Conservation (phyloP, 306 rosid genomes). For the Gastrolobium bilobum region DNA sequence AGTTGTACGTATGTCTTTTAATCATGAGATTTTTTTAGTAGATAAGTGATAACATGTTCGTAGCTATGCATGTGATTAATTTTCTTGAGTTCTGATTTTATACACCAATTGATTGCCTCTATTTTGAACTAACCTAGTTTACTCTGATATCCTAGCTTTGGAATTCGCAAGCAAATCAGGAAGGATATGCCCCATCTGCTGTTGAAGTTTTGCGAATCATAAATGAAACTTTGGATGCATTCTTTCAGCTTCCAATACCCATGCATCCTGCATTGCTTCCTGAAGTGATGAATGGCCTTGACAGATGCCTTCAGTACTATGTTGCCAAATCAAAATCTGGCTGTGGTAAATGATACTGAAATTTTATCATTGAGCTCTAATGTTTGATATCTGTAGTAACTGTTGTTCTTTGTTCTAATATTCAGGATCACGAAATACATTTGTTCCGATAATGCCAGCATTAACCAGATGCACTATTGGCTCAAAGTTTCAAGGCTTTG, state of each 20-base stretch:
- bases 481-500: conserved; percentile 95
- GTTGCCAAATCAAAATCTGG: conserved; percentile 85
- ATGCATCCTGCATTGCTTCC: conserved; percentile 98
- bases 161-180: conserved; percentile 77
- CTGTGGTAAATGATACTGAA: conserved; percentile 71
- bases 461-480: conserved; percentile 88
- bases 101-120: conserved; percentile 28
- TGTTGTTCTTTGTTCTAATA: conserved; percentile 45
- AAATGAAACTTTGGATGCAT: conserved; percentile 93
- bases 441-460: conserved; percentile 91
- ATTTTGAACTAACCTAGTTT: conserved; percentile 51
- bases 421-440: conserved; percentile 85
- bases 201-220: conserved; percentile 86
- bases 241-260: conserved; percentile 93
- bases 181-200: conserved; percentile 93
- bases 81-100: conserved; percentile 11
- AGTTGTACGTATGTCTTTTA: conserved; percentile 25
- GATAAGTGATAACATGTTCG: conserved; percentile 26
- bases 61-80: conserved; percentile 22
- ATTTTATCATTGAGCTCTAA: conserved; percentile 28
- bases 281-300: conserved; percentile 90
- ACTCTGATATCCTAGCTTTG: conserved; percentile 67
- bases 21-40: conserved; percentile 19
- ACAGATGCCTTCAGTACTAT: conserved; percentile 91
- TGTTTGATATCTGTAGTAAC: conserved; percentile 42